Percentiles rank a stretch among this genome's conserved stretches.
phyloP scores from a whole-genome alignment of 2,329 filamentous ascomycete species.

The Xylariaceae sp. region DNA sequence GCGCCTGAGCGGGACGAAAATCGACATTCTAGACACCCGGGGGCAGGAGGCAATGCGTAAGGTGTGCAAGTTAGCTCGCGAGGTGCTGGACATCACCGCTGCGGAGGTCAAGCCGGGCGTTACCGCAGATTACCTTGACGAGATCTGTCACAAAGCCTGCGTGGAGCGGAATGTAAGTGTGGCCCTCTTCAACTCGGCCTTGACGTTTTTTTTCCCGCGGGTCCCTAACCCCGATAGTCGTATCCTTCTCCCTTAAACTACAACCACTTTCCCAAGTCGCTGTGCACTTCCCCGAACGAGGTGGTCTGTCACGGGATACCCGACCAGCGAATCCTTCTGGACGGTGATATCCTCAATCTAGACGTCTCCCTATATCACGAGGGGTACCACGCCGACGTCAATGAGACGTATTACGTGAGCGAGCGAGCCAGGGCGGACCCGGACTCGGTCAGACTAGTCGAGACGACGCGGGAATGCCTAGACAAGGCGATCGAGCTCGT shows the following conservation, averaged over 20 bases:
- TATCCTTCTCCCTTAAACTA: conserved; percentile 94
- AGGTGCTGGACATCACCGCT: conserved; percentile 75
- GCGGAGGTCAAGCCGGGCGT: conserved; percentile 69
- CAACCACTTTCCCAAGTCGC: conserved; percentile 91
- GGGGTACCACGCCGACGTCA: conserved; percentile 91
- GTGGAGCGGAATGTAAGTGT: conserved; percentile 69
- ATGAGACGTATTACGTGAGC: conserved; percentile 97
- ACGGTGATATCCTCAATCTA: conserved; percentile 95
- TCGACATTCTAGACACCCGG: conserved; percentile 65
- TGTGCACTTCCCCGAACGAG: conserved; percentile 93
- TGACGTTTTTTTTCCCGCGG: neutral
- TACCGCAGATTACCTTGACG: conserved; percentile 76
- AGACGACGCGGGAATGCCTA: conserved; percentile 84
- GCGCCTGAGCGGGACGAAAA: conserved; percentile 59
- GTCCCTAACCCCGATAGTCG: conserved; percentile 55
- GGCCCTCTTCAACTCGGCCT: neutral
- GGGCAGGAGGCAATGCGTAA: conserved; percentile 74
- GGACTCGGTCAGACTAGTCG: conserved; percentile 83
- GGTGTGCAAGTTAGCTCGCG: conserved; percentile 69
- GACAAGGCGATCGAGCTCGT: conserved; percentile 86
- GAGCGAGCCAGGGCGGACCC: conserved; percentile 78
- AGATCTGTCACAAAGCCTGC: conserved; percentile 75
- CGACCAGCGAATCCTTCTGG: conserved; percentile 78
- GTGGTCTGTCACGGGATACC: conserved; percentile 98
- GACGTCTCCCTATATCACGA: conserved; percentile 90